Base-by-base conservation (phyloP, 2,329 filamentous ascomycete genomes). In the Davidsoniella eucalypti region DNA sequence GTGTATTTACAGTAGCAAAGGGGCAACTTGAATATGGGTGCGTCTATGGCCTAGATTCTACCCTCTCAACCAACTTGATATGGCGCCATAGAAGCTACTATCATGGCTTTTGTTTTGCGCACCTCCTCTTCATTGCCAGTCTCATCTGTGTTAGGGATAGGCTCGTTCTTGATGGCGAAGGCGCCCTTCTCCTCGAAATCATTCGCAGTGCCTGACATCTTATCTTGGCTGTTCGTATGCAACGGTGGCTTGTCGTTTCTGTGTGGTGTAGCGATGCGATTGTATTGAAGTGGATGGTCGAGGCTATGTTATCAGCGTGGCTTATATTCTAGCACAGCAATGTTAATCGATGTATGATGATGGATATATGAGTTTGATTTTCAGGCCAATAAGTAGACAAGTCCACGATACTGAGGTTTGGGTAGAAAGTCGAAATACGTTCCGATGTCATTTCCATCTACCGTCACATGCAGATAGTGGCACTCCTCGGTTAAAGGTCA, bases 91-190 rank as follows among this genome's bases (percentile, higher is more conserved):
- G 25, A 26, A 37, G 40, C 38, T 36, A 26, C 26, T 29, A 17
- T 40, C 21, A 37, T 29, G 18, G 44, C 40, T 44, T 43, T 49
- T 41, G 29, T 47, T 47, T 44, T 49, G 47, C 47, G 47, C 47
- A 49, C 47, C 47, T 49, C 47, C 47, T 49, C 47, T 49, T 49
- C 47, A 49, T 42, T 49, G 39, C 39, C 17, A 4, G 38, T 26
- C 14, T 49, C 40, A 10, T 42, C 39, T 21, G 17, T 23, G 26
- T 42, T 41, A 16, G 14, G n/a, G 10, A 29, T 21, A 41, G 40
- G n/a, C 40, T 49, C 47, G 17, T 25, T 36, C 17, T 49, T 42
- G 23, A 44, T 16, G 14, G 40, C 14, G 17, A 33, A 33, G 29
- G 29, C 29, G 29, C 29, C 29, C 29, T 33, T 9, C 12, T 33